Percentiles rank a stretch among this genome's conserved stretches.
Evolutionary conservation across 2,329 filamentous ascomycete species (phyloP).

Genomic region (Stemphylium vesicarium): DNA sequence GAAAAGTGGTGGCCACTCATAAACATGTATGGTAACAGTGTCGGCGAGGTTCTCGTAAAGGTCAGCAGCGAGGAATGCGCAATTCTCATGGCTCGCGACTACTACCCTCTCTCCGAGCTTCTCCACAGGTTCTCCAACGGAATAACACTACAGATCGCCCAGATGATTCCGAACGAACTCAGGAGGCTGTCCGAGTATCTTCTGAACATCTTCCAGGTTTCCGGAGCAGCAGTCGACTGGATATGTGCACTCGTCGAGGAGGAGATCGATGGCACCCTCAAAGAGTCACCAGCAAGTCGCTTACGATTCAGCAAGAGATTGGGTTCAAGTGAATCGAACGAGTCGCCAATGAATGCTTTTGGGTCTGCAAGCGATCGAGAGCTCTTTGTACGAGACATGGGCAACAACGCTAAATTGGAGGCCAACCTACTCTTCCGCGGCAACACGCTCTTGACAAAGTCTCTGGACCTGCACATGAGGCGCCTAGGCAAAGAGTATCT

Average conservation of each 20-base stretch:
- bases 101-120: slow-evolving; percentile 79
- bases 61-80: slow-evolving; percentile 87
- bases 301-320: slow-evolving; percentile 73
- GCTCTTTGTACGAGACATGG: slow-evolving; percentile 75
- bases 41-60: slow-evolving; percentile 85
- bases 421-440: slow-evolving; percentile 95
- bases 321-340: slow-evolving; percentile 72
- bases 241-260: slow-evolving; percentile 92
- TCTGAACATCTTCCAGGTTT: slow-evolving; percentile 94
- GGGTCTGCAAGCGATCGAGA: slow-evolving; percentile 66
- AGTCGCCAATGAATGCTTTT: slow-evolving; percentile 51
- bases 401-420: slow-evolving; percentile 80
- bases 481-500: slow-evolving; percentile 91
- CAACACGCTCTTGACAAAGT: slow-evolving; percentile 91
- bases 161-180: slow-evolving; percentile 77
- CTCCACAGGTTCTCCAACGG: slow-evolving; percentile 84
- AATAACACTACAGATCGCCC: slow-evolving; percentile 82
- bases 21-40: slow-evolving; percentile 74
- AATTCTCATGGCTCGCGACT: slow-evolving; percentile 85
- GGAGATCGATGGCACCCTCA: slow-evolving; percentile 92
- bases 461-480: slow-evolving; percentile 94
- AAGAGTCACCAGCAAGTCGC: slow-evolving; percentile 73
- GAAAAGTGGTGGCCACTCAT: slow-evolving; percentile 86
- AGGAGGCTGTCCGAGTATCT: slow-evolving; percentile 83
- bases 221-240: slow-evolving; percentile 84